These are phyloP conservation scores for Colletotrichum sp. DNA, from an alignment of 2,329 filamentous ascomycete genomes.

Conservation along the genomic window DNA sequence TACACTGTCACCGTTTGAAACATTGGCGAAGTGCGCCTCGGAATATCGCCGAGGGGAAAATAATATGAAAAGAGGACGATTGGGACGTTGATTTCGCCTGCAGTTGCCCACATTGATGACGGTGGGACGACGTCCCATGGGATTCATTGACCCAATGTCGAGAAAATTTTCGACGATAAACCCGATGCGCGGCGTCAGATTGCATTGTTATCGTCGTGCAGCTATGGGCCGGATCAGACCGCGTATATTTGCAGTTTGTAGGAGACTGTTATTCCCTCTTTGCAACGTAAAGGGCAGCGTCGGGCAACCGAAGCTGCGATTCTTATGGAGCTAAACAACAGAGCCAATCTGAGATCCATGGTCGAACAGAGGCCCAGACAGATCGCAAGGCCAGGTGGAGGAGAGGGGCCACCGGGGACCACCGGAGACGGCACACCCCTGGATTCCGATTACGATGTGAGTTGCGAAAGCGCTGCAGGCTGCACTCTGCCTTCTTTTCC, in stretches of 20 bases:
- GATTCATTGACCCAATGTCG: not conserved
- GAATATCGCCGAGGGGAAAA: not conserved
- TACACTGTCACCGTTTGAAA: not conserved
- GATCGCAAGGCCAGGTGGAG: constrained; percentile 6
- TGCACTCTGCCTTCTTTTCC: not conserved
- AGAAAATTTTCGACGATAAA: not conserved
- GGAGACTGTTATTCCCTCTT: not conserved
- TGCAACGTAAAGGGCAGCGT: not conserved
- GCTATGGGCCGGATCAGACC: not conserved
- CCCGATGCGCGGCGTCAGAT: not conserved
- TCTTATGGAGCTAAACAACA: not conserved
- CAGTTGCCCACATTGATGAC: not conserved
- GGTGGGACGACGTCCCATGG: not conserved
- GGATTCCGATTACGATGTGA: not conserved
- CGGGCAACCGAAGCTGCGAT: not conserved
- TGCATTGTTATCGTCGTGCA: constrained; percentile 10
- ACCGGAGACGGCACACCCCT: constrained; percentile 4
- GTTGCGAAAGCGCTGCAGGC: not conserved
- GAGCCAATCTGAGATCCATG: constrained; percentile 17
- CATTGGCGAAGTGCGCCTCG: not conserved
- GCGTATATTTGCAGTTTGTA: not conserved
- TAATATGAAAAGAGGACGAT: not conserved
- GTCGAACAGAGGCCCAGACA: not conserved
- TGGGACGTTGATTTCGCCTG: not conserved
- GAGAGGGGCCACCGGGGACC: constrained; percentile 6